phyloP scores from a whole-genome alignment of 2,329 filamentous ascomycete genomes.

The Cercospora beticola region DNA sequence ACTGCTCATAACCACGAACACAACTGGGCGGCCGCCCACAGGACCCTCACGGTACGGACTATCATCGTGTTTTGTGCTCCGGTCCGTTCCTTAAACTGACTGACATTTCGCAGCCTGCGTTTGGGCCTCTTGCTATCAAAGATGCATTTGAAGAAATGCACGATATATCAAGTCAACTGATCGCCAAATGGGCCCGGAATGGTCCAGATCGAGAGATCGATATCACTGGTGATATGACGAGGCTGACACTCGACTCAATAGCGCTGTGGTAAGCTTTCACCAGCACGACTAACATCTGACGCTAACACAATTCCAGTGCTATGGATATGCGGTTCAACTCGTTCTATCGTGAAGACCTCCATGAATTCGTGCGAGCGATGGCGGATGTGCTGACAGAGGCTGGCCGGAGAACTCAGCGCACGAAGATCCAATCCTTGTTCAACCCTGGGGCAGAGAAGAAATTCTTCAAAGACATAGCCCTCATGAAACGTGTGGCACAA shows the following conservation, averaged over 20 bases:
- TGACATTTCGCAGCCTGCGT: constrained; percentile 52
- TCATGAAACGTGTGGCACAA: constrained; percentile 61
- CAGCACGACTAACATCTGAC: too few species aligned
- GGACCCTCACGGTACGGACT: constrained; percentile 34
- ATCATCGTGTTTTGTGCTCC: too few species aligned
- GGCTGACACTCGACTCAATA: constrained; percentile 71
- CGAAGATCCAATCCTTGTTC: constrained; percentile 36
- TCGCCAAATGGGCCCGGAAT: constrained; percentile 40
- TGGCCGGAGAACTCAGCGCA: constrained; percentile 38
- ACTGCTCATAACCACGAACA: constrained; percentile 42
- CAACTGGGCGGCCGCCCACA: constrained; percentile 43
- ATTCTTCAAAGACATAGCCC: constrained; percentile 56
- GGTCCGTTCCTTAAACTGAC: too few species aligned
- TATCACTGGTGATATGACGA: constrained; percentile 66
- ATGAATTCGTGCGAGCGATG: constrained; percentile 64
- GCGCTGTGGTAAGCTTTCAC: constrained; percentile 38
- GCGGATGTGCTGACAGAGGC: constrained; percentile 57
- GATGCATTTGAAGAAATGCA: constrained; percentile 58
- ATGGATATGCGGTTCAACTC: constrained; percentile 68
- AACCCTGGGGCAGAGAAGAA: constrained; percentile 39
- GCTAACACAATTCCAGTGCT: constrained; percentile 1
- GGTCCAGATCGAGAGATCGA: constrained; percentile 59
- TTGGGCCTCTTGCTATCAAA: constrained; percentile 67
- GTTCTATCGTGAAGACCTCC: constrained; percentile 62
- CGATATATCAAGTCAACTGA: constrained; percentile 37